Conservation (phyloP, 208 protist genomes). For the Leptomonas pyrrhocoris region DNA sequence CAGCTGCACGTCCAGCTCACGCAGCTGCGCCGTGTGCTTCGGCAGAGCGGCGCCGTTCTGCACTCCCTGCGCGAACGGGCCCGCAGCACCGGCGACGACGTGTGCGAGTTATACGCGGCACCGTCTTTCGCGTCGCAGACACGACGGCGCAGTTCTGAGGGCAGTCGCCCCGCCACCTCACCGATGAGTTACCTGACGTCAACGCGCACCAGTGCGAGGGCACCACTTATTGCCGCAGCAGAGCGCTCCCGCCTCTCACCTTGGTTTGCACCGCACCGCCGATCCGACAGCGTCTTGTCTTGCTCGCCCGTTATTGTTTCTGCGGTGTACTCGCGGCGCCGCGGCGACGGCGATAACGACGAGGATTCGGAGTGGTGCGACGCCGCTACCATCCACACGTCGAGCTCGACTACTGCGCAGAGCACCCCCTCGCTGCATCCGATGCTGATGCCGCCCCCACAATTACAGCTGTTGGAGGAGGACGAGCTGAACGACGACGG, state of each 20-base stretch:
- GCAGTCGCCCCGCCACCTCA: not conserved
- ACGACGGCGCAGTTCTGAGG: not conserved
- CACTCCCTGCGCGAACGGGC: slow-evolving; percentile 28
- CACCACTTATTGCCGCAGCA: not conserved
- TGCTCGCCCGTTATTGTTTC: not conserved
- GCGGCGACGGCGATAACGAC: slow-evolving; percentile 21
- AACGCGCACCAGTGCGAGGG: not conserved
- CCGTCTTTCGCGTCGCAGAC: slow-evolving; percentile 5
- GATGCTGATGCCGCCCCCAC: slow-evolving; percentile 23
- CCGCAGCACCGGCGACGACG: slow-evolving; percentile 10
- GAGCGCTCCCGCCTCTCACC: slow-evolving; percentile 3
- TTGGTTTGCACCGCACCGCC: slow-evolving; percentile 3
- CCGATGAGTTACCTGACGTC: not conserved
- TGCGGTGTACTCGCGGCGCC: not conserved
- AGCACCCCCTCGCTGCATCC: slow-evolving; percentile 35
- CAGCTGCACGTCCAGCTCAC: slow-evolving; percentile 33
- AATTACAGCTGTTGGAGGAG: slow-evolving; percentile 33
- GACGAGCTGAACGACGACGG: slow-evolving; percentile 33
- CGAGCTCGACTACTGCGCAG: slow-evolving; percentile 27
- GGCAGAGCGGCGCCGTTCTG: slow-evolving; percentile 19
- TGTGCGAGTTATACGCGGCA: slow-evolving; percentile 14
- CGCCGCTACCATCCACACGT: slow-evolving; percentile 25
- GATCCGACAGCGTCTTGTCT: slow-evolving; percentile 4
- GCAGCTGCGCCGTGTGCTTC: slow-evolving; percentile 25
- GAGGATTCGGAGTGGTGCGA: slow-evolving; percentile 36